Evolutionary conservation across 441 rosid species (phyloP).

Genomic region (Theobroma grandiflorum): DNA sequence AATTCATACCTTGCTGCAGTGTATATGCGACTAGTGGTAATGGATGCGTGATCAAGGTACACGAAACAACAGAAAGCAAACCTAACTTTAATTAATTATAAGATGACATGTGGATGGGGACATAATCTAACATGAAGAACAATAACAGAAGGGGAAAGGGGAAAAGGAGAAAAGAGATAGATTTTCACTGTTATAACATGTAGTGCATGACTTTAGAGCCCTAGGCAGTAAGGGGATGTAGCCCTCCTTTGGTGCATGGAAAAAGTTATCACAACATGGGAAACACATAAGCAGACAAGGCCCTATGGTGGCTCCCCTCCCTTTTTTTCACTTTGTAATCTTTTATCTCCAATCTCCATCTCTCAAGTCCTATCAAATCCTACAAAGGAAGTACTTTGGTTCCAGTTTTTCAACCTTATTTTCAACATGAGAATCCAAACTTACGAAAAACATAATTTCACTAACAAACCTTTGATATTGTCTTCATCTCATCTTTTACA

Average conservation of each 20-base stretch:
- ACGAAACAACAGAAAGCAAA: background rate
- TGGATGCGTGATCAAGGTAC: background rate
- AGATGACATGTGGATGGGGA: background rate
- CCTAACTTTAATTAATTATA: background rate
- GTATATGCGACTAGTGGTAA: background rate
- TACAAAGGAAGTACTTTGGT: constrained; percentile 22
- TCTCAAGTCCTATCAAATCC: constrained; percentile 29
- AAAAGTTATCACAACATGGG: constrained; percentile 25
- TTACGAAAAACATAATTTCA: background rate
- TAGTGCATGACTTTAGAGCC: constrained; percentile 22
- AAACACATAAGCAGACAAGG: constrained; percentile 19
- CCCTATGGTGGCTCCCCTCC: background rate
- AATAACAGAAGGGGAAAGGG: background rate
- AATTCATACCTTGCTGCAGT: background rate
- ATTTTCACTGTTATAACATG: background rate
- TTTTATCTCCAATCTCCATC: constrained; percentile 24
- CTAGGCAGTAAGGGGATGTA: constrained; percentile 24
- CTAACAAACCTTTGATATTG: background rate
- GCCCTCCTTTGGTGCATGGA: constrained; percentile 24
- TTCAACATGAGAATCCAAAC: constrained; percentile 9
- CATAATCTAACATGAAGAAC: background rate
- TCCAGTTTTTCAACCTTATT: constrained; percentile 23
- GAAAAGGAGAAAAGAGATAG: background rate
- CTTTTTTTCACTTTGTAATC: background rate
- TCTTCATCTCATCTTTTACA: constrained; percentile 5